Conservation (phyloP, 306 rosid species). For the Comarum palustre region DNA sequence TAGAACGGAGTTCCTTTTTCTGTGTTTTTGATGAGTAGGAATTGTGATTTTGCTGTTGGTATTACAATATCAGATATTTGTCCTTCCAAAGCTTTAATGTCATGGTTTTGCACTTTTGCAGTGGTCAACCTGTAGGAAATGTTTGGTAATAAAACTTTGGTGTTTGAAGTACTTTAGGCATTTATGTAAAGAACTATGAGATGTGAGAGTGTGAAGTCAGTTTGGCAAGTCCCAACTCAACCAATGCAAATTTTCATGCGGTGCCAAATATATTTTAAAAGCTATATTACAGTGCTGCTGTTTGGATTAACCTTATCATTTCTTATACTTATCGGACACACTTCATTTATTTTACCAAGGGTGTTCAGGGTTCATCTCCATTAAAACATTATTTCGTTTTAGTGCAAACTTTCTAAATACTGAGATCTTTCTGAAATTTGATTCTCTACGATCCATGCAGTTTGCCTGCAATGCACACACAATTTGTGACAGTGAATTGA, state of each 20-base stretch:
- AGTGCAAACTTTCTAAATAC: conserved; percentile 2
- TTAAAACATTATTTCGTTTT: conserved; percentile 2
- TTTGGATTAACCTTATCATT: background rate
- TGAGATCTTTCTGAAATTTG: conserved; percentile 23
- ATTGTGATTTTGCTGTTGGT: background rate
- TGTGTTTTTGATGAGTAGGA: background rate
- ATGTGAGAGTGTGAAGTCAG: background rate
- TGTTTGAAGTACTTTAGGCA: no score
- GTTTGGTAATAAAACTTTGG: background rate
- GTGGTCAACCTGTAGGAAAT: background rate
- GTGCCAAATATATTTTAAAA: background rate
- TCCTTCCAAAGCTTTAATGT: background rate
- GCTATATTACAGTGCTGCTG: background rate
- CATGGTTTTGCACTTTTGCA: background rate
- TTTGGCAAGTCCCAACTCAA: background rate
- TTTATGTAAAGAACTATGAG: background rate
- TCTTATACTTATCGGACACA: background rate
- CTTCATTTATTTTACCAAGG: background rate
- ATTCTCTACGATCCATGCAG: conserved; percentile 50
- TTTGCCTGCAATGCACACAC: conserved; percentile 96
- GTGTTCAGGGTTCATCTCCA: conserved; percentile 7
- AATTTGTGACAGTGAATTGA: conserved; percentile 84
- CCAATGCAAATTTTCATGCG: background rate
- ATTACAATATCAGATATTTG: background rate
- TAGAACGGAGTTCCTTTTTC: background rate